These are phyloP conservation scores for Daldinia loculata DNA, from an alignment of 495 filamentous ascomycete genomes.

Conservation along the genomic window DNA sequence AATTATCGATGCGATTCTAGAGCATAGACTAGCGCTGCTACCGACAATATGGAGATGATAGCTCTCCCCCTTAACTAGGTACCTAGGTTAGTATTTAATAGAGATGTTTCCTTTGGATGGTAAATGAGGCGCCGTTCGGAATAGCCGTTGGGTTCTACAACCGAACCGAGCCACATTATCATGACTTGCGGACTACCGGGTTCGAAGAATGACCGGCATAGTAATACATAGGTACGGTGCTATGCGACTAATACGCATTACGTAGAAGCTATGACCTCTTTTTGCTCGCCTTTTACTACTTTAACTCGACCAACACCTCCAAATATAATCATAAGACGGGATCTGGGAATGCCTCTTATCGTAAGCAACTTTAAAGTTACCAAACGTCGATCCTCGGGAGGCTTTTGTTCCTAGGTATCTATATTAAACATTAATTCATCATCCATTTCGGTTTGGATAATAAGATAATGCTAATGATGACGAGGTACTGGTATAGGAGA, in stretches of 20 bases:
- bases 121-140: neutral
- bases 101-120: neutral
- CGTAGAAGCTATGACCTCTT: neutral
- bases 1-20: neutral
- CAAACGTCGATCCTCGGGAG: neutral
- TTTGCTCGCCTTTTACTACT: conserved; percentile 12
- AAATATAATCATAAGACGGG: conserved; percentile 12
- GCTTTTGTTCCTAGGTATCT: neutral
- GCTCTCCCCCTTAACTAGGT: neutral
- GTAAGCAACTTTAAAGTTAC: conserved; percentile 9
- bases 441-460: neutral
- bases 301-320: conserved; percentile 2
- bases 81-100: too few relatives aligned
- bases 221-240: neutral
- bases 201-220: neutral
- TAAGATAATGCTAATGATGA: neutral
- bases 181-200: neutral
- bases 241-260: neutral
- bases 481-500: neutral
- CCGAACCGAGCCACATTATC: neutral
- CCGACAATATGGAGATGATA: neutral
- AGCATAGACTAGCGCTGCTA: neutral
- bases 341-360: conserved; percentile 14
- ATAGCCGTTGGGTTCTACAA: neutral
- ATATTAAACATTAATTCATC: neutral